Evolutionary conservation across 163 green algal species (phyloP), one percentile per base, ranked within the genome.

Genomic region (Smithsoniella earleae): DNA sequence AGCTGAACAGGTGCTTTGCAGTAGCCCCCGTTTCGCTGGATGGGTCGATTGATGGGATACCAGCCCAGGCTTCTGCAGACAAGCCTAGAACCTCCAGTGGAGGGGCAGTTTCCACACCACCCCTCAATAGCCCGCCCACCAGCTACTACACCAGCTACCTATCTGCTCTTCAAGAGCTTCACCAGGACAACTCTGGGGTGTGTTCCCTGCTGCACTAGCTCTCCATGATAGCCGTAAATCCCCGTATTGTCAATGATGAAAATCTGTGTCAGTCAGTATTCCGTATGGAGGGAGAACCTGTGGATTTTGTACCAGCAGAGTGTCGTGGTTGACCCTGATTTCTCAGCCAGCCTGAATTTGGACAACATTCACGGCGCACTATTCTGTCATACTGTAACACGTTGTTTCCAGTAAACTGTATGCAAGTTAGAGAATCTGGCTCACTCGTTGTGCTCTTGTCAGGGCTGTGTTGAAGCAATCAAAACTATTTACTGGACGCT

Each of bases 401-500:
- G n/a, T n/a, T n/a, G n/a, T n/a, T n/a, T n/a, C n/a, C n/a, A n/a
- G n/a, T n/a, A n/a, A n/a, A n/a, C n/a, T n/a, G n/a, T 18, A 54
- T 18, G 43, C 43, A 54, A 27, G 43, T 18, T 54, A 16, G 18
- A 16, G n/a, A n/a, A n/a, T 10, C 49, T 13, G 49, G 6, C 49
- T 64, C 49, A 64, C 49, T 8, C 49, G 13, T 27, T 25, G 6
- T 27, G 13, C 49, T 25, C 49, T 8, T 64, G 49, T n/a, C 58
- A 69, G 58, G 58, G n/a, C 20, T 69, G 58, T 13, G 58, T 69
- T 30, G 58, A 69, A 38, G 31, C 58, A 16, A 69, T 69, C 58
- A 69, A 69, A 31, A 30, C 34, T 4, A 69, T 69, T 33, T 69
- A 69, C 58, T 69, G 58, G 58, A 69, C 58, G n/a, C 2, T 69